Evolutionary conservation across 306 rosid genomes (phyloP).

Genomic region (Acacia melanoxylon): DNA sequence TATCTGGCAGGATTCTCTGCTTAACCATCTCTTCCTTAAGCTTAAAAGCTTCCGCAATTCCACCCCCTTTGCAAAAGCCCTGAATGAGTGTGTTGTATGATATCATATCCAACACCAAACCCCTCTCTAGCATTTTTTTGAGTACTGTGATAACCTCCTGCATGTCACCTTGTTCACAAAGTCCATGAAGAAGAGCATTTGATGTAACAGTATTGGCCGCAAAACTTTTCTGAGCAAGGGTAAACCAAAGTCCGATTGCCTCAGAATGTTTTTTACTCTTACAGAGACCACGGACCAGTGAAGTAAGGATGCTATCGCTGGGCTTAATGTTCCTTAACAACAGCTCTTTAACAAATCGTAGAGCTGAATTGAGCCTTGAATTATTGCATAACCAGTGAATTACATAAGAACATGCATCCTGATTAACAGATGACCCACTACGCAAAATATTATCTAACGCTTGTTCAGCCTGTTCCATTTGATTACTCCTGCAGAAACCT

Average conservation of each 20-base stretch:
- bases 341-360: conserved; percentile 44
- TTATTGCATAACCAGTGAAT: conserved; percentile 48
- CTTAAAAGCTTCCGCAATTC: conserved; percentile 49
- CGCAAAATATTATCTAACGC: conserved; percentile 42
- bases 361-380: conserved; percentile 52
- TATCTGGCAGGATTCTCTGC: conserved; percentile 60
- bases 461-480: conserved; percentile 53
- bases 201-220: conserved; percentile 60
- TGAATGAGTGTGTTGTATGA: conserved; percentile 71
- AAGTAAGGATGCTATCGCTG: conserved; percentile 59
- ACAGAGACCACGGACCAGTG: conserved; percentile 63
- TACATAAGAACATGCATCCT: conserved; percentile 51
- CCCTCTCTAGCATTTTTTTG: conserved; percentile 57
- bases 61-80: conserved; percentile 60
- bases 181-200: conserved; percentile 71
- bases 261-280: conserved; percentile 51
- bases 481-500: conserved; percentile 55
- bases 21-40: conserved; percentile 61
- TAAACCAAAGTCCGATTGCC: conserved; percentile 72
- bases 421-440: conserved; percentile 44
- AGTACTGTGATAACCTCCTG: conserved; percentile 41
- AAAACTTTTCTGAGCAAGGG: conserved; percentile 51
- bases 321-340: conserved; percentile 55
- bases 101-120: conserved; percentile 54
- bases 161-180: conserved; percentile 54